phyloP scores from a whole-genome alignment of 75 land plant genomes.

The Picea glauca region DNA sequence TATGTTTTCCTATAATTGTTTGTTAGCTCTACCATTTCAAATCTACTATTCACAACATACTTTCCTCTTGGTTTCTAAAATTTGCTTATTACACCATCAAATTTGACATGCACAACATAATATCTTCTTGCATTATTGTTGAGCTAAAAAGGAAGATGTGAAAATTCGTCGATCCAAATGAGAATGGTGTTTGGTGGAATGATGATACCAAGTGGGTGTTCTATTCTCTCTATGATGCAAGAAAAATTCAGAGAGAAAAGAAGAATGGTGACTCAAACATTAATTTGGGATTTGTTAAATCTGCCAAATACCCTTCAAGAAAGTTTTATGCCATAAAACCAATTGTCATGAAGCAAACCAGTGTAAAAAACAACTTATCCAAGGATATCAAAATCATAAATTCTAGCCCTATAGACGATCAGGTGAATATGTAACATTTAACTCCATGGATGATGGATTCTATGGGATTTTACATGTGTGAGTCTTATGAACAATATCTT shows the following conservation, averaged over 20 bases:
- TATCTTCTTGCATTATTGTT: no score
- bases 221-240: background rate
- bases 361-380: background rate
- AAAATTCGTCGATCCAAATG: background rate
- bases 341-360: background rate
- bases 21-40: no score
- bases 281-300: background rate
- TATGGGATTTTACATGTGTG: no score
- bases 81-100: no score
- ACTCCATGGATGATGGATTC: no score
- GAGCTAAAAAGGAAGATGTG: no score
- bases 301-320: background rate
- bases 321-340: background rate
- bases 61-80: no score
- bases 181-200: slow-evolving; percentile 1
- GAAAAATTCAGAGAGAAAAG: background rate
- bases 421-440: background rate
- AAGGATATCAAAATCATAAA: background rate
- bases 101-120: no score
- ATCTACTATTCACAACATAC: no score
- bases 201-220: background rate
- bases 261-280: background rate
- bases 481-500: no score
- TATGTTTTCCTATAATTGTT: no score
- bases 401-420: background rate